phyloP scores from a whole-genome alignment of 805 yeast species.

The Kuraishia molischiana region DNA sequence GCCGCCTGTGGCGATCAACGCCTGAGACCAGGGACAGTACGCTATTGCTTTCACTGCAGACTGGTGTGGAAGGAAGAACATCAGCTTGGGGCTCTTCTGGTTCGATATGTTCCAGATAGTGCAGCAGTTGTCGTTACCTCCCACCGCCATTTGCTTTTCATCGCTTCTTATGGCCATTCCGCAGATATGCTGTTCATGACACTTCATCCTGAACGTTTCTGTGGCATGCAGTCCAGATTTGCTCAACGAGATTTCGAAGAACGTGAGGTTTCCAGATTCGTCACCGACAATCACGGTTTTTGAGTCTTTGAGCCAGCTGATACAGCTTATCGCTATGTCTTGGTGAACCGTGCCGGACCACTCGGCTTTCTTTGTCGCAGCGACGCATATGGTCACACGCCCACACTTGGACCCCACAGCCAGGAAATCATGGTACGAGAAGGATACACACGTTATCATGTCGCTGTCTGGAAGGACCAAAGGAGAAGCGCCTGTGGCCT shows the following conservation, averaged over 20 bases:
- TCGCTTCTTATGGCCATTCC: slow-evolving; percentile 53
- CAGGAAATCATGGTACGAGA: slow-evolving; percentile 35
- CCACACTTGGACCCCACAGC: slow-evolving; percentile 56
- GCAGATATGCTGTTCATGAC: slow-evolving; percentile 52
- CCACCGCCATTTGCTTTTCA: slow-evolving; percentile 56
- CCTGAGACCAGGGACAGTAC: slow-evolving; percentile 84
- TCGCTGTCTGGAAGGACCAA: slow-evolving; percentile 30
- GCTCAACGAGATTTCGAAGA: slow-evolving; percentile 19
- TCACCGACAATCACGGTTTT: slow-evolving; percentile 50
- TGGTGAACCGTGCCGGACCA: slow-evolving; percentile 14
- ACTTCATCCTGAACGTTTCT: slow-evolving; percentile 21
- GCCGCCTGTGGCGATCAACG: slow-evolving; percentile 82
- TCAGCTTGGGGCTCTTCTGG: slow-evolving; percentile 28
- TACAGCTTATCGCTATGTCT: slow-evolving; percentile 40
- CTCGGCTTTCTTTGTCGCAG: slow-evolving; percentile 13
- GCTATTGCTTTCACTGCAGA: slow-evolving; percentile 91
- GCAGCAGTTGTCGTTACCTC: slow-evolving; percentile 78
- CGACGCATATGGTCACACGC: slow-evolving; percentile 33
- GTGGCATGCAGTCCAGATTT: slow-evolving; percentile 11
- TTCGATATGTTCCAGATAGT: slow-evolving; percentile 62
- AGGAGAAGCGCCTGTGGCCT: slow-evolving; percentile 33
- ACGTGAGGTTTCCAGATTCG: slow-evolving; percentile 47
- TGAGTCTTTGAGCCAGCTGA: slow-evolving; percentile 46
- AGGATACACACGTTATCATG: slow-evolving; percentile 46
- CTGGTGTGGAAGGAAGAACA: slow-evolving; percentile 47